phyloP scores from a whole-genome alignment of 2,329 filamentous ascomycete species.

The Fusarium mundagurra region DNA sequence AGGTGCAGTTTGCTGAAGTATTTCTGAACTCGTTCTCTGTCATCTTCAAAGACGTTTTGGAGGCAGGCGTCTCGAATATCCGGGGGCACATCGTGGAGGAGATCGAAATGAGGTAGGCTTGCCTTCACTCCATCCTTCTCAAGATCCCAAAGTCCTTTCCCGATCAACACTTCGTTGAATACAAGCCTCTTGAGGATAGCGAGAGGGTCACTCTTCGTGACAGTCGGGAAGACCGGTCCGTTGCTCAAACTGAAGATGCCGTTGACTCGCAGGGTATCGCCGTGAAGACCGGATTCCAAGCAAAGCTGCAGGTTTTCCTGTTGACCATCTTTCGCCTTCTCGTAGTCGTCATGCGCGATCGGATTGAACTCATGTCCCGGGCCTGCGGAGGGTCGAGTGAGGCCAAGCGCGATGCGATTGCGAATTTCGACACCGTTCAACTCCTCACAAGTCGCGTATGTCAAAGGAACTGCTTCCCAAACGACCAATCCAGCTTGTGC shows the following conservation, averaged over 20 bases:
- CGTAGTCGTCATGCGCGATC: not conserved
- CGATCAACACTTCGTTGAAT: not conserved
- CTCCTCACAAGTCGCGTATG: accelerated
- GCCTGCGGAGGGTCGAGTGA: not conserved
- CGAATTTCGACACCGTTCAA: not conserved
- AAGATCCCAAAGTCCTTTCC: not conserved
- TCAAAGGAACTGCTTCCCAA: not conserved
- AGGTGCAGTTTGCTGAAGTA: not conserved
- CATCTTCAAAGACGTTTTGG: not conserved
- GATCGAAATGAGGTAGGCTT: accelerated
- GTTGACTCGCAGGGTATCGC: not conserved
- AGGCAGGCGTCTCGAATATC: not conserved
- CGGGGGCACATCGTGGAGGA: accelerated
- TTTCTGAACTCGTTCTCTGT: not conserved
- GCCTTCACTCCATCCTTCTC: accelerated
- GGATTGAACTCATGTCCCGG: not conserved
- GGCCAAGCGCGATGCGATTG: not conserved
- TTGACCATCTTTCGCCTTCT: accelerated
- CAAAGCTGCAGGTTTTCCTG: not conserved
- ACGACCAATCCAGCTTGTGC: not conserved
- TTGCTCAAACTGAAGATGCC: not conserved
- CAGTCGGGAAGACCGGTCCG: accelerated
- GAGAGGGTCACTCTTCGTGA: accelerated
- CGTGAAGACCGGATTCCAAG: accelerated
- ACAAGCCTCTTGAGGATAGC: not conserved